phyloP scores from a whole-genome alignment of 805 yeast genomes.

The Ogataea methylovora region DNA sequence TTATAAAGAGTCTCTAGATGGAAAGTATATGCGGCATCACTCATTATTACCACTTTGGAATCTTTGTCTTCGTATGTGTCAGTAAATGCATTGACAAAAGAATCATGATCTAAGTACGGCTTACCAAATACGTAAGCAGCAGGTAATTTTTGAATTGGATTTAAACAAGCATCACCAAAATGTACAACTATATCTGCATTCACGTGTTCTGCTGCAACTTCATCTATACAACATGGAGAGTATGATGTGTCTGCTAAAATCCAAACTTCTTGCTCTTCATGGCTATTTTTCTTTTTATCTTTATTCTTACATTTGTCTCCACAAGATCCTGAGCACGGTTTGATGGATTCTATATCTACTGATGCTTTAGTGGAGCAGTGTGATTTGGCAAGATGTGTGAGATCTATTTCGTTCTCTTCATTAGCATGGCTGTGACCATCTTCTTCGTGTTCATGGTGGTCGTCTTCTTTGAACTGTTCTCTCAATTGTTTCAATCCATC shows the following conservation, averaged over 20 bases:
- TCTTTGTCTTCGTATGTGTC: constrained; percentile 31
- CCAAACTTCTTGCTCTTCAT: constrained; percentile 43
- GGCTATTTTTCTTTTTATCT: constrained; percentile 4
- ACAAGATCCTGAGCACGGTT: constrained; percentile 19
- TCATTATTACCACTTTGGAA: constrained; percentile 54
- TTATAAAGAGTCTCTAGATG: constrained; percentile 33
- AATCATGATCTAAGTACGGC: constrained; percentile 43
- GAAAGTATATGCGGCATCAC: constrained; percentile 61
- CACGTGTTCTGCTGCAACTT: constrained; percentile 94
- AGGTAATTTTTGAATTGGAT: constrained; percentile 63
- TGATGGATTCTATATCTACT: constrained; percentile 15
- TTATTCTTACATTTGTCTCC: constrained; percentile 19
- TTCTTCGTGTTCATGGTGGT: not conserved
- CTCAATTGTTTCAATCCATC: constrained; percentile 17
- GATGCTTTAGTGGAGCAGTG: constrained; percentile 1
- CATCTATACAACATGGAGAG: constrained; percentile 93
- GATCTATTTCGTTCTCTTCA: constrained; percentile 6
- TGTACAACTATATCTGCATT: constrained; percentile 79
- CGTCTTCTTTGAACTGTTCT: constrained; percentile 2
- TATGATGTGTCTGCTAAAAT: constrained; percentile 93
- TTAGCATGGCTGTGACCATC: constrained; percentile 3
- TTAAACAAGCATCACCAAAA: constrained; percentile 92
- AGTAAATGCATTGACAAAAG: constrained; percentile 32
- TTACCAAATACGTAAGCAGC: constrained; percentile 76
- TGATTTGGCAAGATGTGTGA: constrained; percentile 1